Conservation (phyloP, 2,329 filamentous ascomycete species). For the Colletotrichum sojae region DNA sequence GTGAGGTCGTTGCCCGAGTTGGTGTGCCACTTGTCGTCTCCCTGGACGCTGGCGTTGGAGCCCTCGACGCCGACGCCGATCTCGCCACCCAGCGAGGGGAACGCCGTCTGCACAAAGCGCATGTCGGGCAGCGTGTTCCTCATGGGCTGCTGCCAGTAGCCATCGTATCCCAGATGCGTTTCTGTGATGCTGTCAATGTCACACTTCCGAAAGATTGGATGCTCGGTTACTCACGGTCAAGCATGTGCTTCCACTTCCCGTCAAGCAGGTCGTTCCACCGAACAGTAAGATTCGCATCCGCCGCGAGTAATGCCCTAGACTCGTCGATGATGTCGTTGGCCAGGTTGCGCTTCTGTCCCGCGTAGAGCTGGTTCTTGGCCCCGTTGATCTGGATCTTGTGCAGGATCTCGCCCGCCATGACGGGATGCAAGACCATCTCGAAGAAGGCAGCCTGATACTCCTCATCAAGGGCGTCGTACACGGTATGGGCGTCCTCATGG, state of each 20-base stretch:
- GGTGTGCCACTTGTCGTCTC: constrained; percentile 63
- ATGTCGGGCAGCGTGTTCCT: constrained; percentile 75
- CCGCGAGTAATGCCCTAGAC: constrained; percentile 67
- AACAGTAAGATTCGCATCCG: constrained; percentile 69
- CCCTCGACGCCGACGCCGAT: constrained; percentile 76
- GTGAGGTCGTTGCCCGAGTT: constrained; percentile 68
- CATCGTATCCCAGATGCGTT: constrained; percentile 68
- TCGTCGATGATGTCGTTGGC: constrained; percentile 65
- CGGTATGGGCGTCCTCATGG: constrained; percentile 65
- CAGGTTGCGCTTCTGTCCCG: constrained; percentile 60
- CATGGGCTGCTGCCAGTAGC: constrained; percentile 80
- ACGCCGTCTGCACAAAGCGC: constrained; percentile 70
- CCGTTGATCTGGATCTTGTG: constrained; percentile 64
- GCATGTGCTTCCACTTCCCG: constrained; percentile 75
- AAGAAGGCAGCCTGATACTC: constrained; percentile 71
- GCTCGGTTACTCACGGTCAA: constrained; percentile 62
- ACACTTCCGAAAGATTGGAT: too few relatives aligned
- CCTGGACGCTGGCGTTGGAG: constrained; percentile 76
- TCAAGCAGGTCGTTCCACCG: constrained; percentile 70
- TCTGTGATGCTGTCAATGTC: constrained; percentile 46
- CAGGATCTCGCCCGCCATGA: constrained; percentile 66
- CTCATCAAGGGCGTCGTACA: constrained; percentile 68
- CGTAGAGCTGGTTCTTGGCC: constrained; percentile 61
- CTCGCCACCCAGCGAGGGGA: constrained; percentile 72
- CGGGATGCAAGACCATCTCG: constrained; percentile 70